phyloP scores from a whole-genome alignment of 2,329 filamentous ascomycete species.

The Didymella lethalis region DNA sequence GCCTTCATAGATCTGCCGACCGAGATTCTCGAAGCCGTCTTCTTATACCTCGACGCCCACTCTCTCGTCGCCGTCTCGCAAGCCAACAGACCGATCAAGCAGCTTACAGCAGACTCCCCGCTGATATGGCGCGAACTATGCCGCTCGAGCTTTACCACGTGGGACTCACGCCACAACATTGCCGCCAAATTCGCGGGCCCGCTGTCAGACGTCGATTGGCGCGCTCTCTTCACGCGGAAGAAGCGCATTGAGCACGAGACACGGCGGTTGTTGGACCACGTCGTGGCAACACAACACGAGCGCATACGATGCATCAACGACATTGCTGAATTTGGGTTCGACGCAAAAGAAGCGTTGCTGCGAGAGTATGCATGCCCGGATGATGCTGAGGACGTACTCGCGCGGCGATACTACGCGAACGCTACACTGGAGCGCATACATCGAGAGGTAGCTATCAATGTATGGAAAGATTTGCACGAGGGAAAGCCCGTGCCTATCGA shows the following conservation, averaged over 20 bases:
- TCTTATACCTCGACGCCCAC: conserved; percentile 66
- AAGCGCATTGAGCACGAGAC: conserved; percentile 47
- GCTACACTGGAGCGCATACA: conserved; percentile 81
- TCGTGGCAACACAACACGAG: conserved; percentile 74
- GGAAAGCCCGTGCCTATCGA: conserved; percentile 70
- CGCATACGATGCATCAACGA: conserved; percentile 74
- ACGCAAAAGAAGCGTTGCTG: conserved; percentile 85
- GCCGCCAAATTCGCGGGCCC: conserved; percentile 50
- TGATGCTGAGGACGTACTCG: conserved; percentile 75
- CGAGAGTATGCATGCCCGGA: conserved; percentile 68
- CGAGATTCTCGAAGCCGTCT: conserved; percentile 83
- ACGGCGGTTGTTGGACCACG: conserved; percentile 63
- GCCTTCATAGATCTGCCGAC: conserved; percentile 67
- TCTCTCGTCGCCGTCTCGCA: conserved; percentile 63
- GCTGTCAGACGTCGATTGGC: conserved; percentile 75
- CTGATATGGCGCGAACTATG: conserved; percentile 85
- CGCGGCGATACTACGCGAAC: conserved; percentile 78
- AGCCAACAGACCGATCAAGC: conserved; percentile 70
- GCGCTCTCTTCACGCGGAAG: conserved; percentile 55
- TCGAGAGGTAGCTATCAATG: conserved; percentile 76
- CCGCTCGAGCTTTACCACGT: conserved; percentile 71
- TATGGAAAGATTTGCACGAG: conserved; percentile 70
- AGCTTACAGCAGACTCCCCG: conserved; percentile 72
- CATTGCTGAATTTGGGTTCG: conserved; percentile 78
- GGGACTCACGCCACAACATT: conserved; percentile 64